Evolutionary conservation across 192 early-diverging fungal species (phyloP), one percentile per base, ranked within the genome.

Genomic region (Coemansia reversa): DNA sequence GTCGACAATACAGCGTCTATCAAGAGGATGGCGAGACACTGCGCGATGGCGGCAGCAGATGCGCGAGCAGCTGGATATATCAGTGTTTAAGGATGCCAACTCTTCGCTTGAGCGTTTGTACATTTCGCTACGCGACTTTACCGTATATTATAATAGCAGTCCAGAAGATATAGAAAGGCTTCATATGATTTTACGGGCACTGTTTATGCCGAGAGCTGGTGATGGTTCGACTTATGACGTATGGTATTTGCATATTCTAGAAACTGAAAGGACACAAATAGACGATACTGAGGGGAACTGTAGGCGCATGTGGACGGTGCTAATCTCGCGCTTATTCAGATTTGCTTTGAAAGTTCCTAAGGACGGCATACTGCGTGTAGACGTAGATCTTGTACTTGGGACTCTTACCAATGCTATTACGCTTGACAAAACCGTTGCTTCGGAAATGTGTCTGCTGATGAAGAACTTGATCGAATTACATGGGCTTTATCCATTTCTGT

Each of bases 1-100:
- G 1, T 50, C 61, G 11, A 74, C 55, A 11, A 88, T 97, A 59
- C 93, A 94, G 79, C 88, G 82, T 64, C 52, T 50, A 28, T 76
- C 69, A 53, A 33, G 52, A 19, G 71, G 55, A 7, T 50, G 20
- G 59, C 76, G 60, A 25, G 57, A 60, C 62, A 59, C 55, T 25
- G 51, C 45, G 22, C 12, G 23, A 28, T 63, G 58, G 70, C 68
- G 67, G 39, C 67, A 58, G 58, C 66, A 51, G 6, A 69, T 60
- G 75, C 63, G 72, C 22, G 19, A 51, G 39, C 3, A 23, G 32
- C 22, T 73, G 63, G 62, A 84, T 62, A 47, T 62, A 11, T 54
- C 55, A 1, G 62, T 28, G 2, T 48, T 74, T 24, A 42, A 60
- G 7, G 12, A 51, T 4, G 28, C 33, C 6, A 22, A 11, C 18